phyloP scores from a whole-genome alignment of 1,284 basidiomycete species.

The Melampsora occidentalis region DNA sequence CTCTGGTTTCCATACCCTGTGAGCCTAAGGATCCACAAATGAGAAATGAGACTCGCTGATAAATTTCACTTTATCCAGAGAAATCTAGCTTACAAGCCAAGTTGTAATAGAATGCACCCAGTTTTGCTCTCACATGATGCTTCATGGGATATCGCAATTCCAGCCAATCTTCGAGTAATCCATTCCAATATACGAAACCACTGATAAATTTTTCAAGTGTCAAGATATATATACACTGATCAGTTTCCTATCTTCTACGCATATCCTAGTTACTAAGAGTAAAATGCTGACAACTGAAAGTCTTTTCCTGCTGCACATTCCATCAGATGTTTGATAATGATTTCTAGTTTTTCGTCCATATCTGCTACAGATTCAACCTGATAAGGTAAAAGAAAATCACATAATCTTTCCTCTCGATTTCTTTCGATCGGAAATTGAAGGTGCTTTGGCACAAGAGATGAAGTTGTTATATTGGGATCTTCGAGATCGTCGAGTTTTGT shows the following conservation, averaged over 20 bases:
- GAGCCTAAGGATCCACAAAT: constrained; percentile 56
- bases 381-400: constrained; percentile 65
- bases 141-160: constrained; percentile 82
- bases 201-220: constrained; percentile 45
- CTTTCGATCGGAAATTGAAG: constrained; percentile 45
- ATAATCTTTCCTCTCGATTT: constrained; percentile 44
- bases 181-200: constrained; percentile 53
- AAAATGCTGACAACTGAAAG: constrained; percentile 59
- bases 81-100: constrained; percentile 57
- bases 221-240: constrained; percentile 7
- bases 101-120: constrained; percentile 81
- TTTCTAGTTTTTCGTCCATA: constrained; percentile 76
- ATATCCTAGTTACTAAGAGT: constrained; percentile 60
- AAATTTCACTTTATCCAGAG: background rate
- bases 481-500: background rate
- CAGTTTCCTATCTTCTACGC: constrained; percentile 61
- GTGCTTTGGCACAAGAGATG: constrained; percentile 21
- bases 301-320: constrained; percentile 78
- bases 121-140: constrained; percentile 69
- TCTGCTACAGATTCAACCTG: constrained; percentile 72
- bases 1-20: constrained; percentile 70
- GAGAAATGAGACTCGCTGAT: background rate
- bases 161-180: constrained; percentile 64
- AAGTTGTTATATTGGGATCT: background rate
- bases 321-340: constrained; percentile 68